Evolutionary conservation across 169 alveolate species (phyloP), one percentile per base, ranked within the genome.

Genomic region (Eimeria falciformis): DNA sequence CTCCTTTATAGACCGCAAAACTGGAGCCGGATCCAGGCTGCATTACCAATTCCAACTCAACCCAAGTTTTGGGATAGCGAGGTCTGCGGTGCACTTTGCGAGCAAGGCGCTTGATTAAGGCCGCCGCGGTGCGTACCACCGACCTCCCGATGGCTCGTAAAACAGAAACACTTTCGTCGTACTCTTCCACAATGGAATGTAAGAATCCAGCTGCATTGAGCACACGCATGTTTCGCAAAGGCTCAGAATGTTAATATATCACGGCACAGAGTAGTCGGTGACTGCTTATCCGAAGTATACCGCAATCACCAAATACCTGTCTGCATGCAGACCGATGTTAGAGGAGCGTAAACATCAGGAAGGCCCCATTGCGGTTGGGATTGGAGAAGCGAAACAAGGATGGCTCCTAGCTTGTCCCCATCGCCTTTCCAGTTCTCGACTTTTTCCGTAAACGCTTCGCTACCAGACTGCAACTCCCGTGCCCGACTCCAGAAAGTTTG

Each of bases 181-280:
- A 68, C n/a, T 68, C 81, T 25, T 68, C 81, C n/a, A 68, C 47
- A 25, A 33, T 68, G 23, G 81, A 68, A n/a, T 68, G 81, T 2
- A 68, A 68, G 21, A 68, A 23, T 6, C 81, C 73, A 14, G 73
- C 73, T 62, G 29, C n/a, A n/a, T 29, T 9, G 25, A 7, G n/a
- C 73, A 62, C 73, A 62, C 12, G n/a, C n/a, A 14, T 14, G 0
- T 1, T 62, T 62, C 7, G n/a, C 18, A n/a, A n/a, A n/a, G n/a
- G n/a, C n/a, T n/a, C n/a, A n/a, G n/a, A n/a, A n/a, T n/a, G n/a
- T n/a, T n/a, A n/a, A n/a, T n/a, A n/a, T n/a, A n/a, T n/a, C n/a
- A n/a, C n/a, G n/a, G n/a, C n/a, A n/a, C n/a, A n/a, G n/a, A n/a
- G n/a, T n/a, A n/a, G n/a, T n/a, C n/a, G n/a, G n/a, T n/a, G n/a